Evolutionary conservation across 345 rosid species (phyloP), one percentile per base, ranked within the genome.

Genomic region (Salix udensis): DNA sequence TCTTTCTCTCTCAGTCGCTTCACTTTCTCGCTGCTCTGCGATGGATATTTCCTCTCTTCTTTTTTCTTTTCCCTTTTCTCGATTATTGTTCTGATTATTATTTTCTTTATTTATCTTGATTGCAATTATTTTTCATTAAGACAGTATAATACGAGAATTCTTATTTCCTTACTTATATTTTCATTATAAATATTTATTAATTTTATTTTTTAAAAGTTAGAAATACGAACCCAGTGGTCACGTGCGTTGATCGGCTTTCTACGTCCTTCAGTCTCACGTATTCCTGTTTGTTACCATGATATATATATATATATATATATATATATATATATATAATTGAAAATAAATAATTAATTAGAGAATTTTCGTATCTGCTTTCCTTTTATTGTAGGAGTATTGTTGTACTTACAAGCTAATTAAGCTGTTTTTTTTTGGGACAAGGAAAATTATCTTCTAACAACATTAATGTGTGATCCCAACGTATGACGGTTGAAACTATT

Each of bases 1-100:
- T 66, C 60, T 14, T 50, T 26, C 36, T 50, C 65, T 58, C 50
- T 58, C 67, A 50, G 74, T 31, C 58, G 72, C 52, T 61, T 53
- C 24, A 58, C 31, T 67, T 68, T 70, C 62, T 55, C 67, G 48
- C 70, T 81, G 44, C 81, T 68, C 61, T 76, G 69, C 48, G 50
- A 50, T 70, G 28, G 36, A 77, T 64, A 72, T 77, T 67, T 53
- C 14, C 70, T 74, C 31, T 37, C 36, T 2, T 82, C 77, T 74
- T 40, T 34, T 36, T 34, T 34, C 37, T 34, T 70, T 48, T 61
- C 34, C 8, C 72, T 67, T 61, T 74, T 18, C 23, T 42, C 1
- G 26, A 23, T 72, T 6, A 40, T 30, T 26, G 18, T 3, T 61
- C 28, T n/a, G 39, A 24, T 73, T 24, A 73, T 61, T 21, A 1